phyloP scores from a whole-genome alignment of 768 basidiomycete genomes.

The Leccinum incarnatum region DNA sequence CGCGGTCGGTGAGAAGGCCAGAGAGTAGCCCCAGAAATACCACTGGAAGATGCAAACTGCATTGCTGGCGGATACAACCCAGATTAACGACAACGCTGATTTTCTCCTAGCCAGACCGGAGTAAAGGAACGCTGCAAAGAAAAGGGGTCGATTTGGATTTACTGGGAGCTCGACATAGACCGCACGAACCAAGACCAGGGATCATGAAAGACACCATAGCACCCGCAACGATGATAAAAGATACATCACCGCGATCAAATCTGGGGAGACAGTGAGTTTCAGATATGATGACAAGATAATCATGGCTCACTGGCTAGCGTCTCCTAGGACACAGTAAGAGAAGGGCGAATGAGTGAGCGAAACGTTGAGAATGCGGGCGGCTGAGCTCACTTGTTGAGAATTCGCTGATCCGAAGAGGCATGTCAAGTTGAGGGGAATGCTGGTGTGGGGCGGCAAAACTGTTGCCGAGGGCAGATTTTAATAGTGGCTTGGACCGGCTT shows the following conservation, averaged over 20 bases:
- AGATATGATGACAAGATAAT: not conserved
- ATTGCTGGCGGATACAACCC: conserved; percentile 70
- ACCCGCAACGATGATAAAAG: conserved; percentile 67
- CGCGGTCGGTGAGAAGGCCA: conserved; percentile 78
- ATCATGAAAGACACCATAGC: conserved; percentile 78
- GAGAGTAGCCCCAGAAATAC: conserved; percentile 81
- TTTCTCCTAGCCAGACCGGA: conserved; percentile 72
- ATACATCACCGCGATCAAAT: conserved; percentile 68
- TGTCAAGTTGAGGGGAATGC: not conserved
- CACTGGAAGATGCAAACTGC: conserved; percentile 78
- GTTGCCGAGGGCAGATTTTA: conserved; percentile 4
- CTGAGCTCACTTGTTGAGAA: not conserved
- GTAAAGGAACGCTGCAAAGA: conserved; percentile 60
- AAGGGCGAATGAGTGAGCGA: conserved; percentile 5
- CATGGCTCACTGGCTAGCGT: conserved; percentile 27
- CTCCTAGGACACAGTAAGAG: conserved; percentile 18
- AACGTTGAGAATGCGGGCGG: not conserved
- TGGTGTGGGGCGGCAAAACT: not conserved
- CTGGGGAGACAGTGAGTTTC: conserved; percentile 32
- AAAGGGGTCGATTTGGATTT: not conserved
- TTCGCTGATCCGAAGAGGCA: not conserved
- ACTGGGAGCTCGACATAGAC: not conserved
- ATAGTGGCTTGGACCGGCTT: not conserved
- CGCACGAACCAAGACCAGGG: conserved; percentile 58
- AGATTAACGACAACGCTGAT: conserved; percentile 66